phyloP scores from a whole-genome alignment of 2,329 filamentous ascomycete genomes.

The Trichoderma koningiopsis region DNA sequence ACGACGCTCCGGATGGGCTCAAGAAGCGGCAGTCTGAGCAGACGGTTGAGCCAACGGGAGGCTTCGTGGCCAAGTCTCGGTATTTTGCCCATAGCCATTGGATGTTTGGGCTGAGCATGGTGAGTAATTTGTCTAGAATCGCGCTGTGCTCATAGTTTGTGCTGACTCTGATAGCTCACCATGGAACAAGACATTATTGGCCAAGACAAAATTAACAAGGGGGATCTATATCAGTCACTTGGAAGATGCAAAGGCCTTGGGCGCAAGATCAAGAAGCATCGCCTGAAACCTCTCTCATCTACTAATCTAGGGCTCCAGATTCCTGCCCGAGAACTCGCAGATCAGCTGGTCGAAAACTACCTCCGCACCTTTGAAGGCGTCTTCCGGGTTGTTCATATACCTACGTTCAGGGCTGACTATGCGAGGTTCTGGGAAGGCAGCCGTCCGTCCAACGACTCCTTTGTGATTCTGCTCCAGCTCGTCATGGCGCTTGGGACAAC shows the following conservation, averaged over 20 bases:
- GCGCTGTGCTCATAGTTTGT: not conserved
- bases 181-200: conserved; percentile 34
- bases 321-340: conserved; percentile 46
- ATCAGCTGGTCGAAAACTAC: conserved; percentile 56
- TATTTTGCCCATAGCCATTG: conserved; percentile 56
- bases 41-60: conserved; percentile 32
- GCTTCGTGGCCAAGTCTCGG: conserved; percentile 47
- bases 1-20: conserved; percentile 27
- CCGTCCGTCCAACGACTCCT: conserved; percentile 43
- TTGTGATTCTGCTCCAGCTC: conserved; percentile 56
- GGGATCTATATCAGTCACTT: conserved; percentile 39
- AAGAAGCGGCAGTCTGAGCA: conserved; percentile 13
- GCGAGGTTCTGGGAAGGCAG: conserved; percentile 51
- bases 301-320: conserved; percentile 44
- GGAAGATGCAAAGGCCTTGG: conserved; percentile 46
- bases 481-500: conserved; percentile 55
- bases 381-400: conserved; percentile 59
- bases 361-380: conserved; percentile 59
- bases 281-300: conserved; percentile 40
- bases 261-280: conserved; percentile 46
- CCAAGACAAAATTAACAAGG: conserved; percentile 33
- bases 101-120: conserved; percentile 48
- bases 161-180: conserved; percentile 34
- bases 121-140: conserved; percentile 32
- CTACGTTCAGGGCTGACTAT: conserved; percentile 59